Evolutionary conservation across 2,329 filamentous ascomycete species (phyloP).

Genomic region (Fusarium begoniae): DNA sequence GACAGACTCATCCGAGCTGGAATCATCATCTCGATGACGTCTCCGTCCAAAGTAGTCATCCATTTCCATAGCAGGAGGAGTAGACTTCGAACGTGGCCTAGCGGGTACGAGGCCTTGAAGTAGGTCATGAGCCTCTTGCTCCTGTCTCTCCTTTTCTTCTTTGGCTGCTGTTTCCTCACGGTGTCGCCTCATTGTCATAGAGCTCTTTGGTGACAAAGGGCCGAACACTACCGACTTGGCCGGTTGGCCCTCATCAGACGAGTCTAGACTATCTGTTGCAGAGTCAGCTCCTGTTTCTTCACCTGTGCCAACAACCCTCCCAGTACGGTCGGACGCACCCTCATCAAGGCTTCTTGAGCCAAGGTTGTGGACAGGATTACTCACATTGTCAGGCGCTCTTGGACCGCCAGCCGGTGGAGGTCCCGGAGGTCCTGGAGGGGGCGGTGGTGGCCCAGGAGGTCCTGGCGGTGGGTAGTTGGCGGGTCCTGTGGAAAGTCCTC

Average conservation of each 20-base stretch:
- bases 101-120: slow-evolving; percentile 30
- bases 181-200: slow-evolving; percentile 56
- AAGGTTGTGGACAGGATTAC: slow-evolving; percentile 48
- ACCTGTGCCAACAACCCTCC: slow-evolving; percentile 13
- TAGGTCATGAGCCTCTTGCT: slow-evolving; percentile 29
- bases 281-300: slow-evolving; percentile 33
- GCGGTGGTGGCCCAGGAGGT: slow-evolving; percentile 46
- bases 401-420: slow-evolving; percentile 47
- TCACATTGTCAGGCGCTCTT: slow-evolving; percentile 55
- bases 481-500: slow-evolving; percentile 18
- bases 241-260: slow-evolving; percentile 17
- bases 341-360: slow-evolving; percentile 45
- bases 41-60: slow-evolving; percentile 35
- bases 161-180: slow-evolving; percentile 42
- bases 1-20: slow-evolving; percentile 49
- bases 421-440: slow-evolving; percentile 42
- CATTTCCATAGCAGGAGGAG: slow-evolving; percentile 45
- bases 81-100: slow-evolving; percentile 18
- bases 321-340: slow-evolving; percentile 51
- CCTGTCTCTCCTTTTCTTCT: slow-evolving; percentile 29
- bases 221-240: slow-evolving; percentile 58
- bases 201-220: slow-evolving; percentile 60
- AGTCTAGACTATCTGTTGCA: slow-evolving; percentile 43
- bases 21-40: slow-evolving; percentile 23
- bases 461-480: slow-evolving; percentile 15